Base-by-base conservation (phyloP, 2,329 filamentous ascomycete genomes). In the Colletotrichum lentis region DNA sequence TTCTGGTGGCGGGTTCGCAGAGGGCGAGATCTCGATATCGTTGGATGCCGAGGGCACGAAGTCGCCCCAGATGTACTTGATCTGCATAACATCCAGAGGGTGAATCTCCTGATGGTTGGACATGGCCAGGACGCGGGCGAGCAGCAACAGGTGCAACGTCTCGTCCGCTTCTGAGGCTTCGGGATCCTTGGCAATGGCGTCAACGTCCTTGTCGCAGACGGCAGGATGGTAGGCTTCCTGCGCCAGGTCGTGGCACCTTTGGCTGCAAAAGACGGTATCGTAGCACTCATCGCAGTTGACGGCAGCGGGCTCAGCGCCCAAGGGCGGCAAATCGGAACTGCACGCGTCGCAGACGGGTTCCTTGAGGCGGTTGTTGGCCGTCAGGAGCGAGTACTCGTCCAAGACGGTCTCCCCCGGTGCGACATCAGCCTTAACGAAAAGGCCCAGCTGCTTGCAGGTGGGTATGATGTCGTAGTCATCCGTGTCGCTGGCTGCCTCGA, bases 261-360 rank as follows among this genome's bases (percentile, higher is more conserved):
- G 80, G 70, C 85, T 84, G 78, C 89, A 91, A 72, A 90, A 91
- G 60, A 90, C 87, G 2, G 87, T 89, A 69, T 91, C 89, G 69
- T 85, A 81, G 75, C 89, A 91, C 43, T 88, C 86, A 5, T 83
- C 80, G 71, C 89, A 91, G 71, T 78, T 83, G 44, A 89, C 82
- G 18, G 82, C 85, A 62, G 75, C 79, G 57, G 74, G 81, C 10
- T 85, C 78, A 57, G 77, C 77, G 35, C 80, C 81, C 31, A 92
- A 80, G 0, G 85, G 84, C 0, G 91, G 92, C 6, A 96, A 84
- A 27, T 88, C 87, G 8, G 86, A 84, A 73, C 93, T 93, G 77
- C 95, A 98, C 16, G 94, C 94, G 78, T 98, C 95, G 78, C 95
- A 98, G 37, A 95, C 86, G 5, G 91, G 85, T 70, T 97, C 94